A percentile compares a stretch with the other conserved stretches of the same genome.
phyloP scores from a whole-genome alignment of 2,329 filamentous ascomycete genomes.

The Plenodomus lindquistii region DNA sequence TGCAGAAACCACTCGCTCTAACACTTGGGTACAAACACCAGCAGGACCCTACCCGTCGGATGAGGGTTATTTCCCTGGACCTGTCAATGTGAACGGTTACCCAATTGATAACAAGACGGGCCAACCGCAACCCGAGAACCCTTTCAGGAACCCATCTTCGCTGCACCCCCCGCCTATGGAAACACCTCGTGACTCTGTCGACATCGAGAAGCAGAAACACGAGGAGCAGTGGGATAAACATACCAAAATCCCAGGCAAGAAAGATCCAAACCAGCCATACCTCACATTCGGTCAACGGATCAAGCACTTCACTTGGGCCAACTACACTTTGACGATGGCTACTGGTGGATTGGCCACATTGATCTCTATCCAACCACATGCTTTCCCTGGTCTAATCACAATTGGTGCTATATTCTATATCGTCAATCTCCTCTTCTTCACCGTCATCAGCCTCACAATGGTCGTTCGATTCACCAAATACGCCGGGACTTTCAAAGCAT shows the following conservation, averaged over 20 bases:
- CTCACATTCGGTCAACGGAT: slow-evolving; percentile 33
- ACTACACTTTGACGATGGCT: slow-evolving; percentile 54
- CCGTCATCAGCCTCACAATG: slow-evolving; percentile 32
- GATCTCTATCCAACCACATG: slow-evolving; percentile 49
- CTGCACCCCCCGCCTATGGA: slow-evolving; percentile 18
- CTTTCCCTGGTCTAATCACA: slow-evolving; percentile 54
- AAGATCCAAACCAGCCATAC: slow-evolving; percentile 39
- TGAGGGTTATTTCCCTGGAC: slow-evolving; percentile 24
- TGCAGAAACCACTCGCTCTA: slow-evolving; percentile 30
- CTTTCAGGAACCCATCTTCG: slow-evolving; percentile 20
- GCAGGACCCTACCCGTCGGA: slow-evolving; percentile 21
- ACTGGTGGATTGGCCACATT: slow-evolving; percentile 53
- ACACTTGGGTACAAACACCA: slow-evolving; percentile 36
- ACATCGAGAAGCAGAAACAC: slow-evolving; percentile 37
- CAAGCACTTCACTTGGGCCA: slow-evolving; percentile 53
- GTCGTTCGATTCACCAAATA: slow-evolving; percentile 52
- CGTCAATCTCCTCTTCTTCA: slow-evolving; percentile 55
- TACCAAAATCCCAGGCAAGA: slow-evolving; percentile 33
- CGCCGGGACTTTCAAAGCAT: slow-evolving; percentile 50
- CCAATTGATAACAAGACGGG: slow-evolving; percentile 31
- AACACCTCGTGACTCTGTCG: slow-evolving; percentile 18
- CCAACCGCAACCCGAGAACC: slow-evolving; percentile 18
- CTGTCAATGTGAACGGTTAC: slow-evolving; percentile 30
- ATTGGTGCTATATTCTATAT: slow-evolving; percentile 58
- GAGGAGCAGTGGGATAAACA: slow-evolving; percentile 29